These are phyloP conservation scores for Colletotrichum sp. DNA, from an alignment of 2,329 filamentous ascomycete genomes.

Conservation along the genomic window DNA sequence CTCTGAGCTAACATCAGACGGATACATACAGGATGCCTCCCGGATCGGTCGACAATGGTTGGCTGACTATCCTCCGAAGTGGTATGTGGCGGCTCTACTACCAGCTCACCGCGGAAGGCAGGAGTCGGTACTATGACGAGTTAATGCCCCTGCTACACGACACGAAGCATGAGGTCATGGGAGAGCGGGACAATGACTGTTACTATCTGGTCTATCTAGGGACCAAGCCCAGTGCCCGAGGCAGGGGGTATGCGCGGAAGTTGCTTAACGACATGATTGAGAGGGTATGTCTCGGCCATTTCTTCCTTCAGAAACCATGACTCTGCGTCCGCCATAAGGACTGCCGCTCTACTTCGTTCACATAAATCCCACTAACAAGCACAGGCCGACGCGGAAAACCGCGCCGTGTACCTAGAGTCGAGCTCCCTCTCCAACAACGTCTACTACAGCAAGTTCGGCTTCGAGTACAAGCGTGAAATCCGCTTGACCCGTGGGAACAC, in stretches of 20 bases:
- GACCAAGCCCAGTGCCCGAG: slow-evolving; percentile 72
- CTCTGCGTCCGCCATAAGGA: neutral
- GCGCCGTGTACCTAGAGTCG: slow-evolving; percentile 80
- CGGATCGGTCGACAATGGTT: slow-evolving; percentile 75
- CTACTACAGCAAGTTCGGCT: slow-evolving; percentile 80
- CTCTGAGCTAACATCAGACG: slow-evolving; percentile 15
- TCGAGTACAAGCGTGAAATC: slow-evolving; percentile 68
- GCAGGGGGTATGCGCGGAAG: slow-evolving; percentile 75
- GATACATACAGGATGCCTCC: slow-evolving; percentile 70
- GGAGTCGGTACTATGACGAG: slow-evolving; percentile 77
- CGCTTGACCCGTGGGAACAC: slow-evolving; percentile 62
- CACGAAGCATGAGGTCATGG: slow-evolving; percentile 73
- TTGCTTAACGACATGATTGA: slow-evolving; percentile 73
- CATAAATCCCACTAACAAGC: neutral
- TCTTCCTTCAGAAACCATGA: neutral
- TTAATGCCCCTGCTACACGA: slow-evolving; percentile 77
- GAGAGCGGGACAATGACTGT: slow-evolving; percentile 67
- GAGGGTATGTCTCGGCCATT: slow-evolving; percentile 51
- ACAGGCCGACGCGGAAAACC: slow-evolving; percentile 71
- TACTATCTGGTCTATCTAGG: slow-evolving; percentile 89
- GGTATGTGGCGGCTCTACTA: slow-evolving; percentile 81
- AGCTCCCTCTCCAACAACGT: slow-evolving; percentile 70
- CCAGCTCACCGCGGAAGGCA: slow-evolving; percentile 75
- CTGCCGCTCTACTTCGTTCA: neutral
- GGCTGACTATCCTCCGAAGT: slow-evolving; percentile 73